A percentile compares a stretch with the other conserved stretches of the same genome.
Conservation (phyloP, 768 basidiomycete genomes). For the Gloeophyllum trabeum region DNA sequence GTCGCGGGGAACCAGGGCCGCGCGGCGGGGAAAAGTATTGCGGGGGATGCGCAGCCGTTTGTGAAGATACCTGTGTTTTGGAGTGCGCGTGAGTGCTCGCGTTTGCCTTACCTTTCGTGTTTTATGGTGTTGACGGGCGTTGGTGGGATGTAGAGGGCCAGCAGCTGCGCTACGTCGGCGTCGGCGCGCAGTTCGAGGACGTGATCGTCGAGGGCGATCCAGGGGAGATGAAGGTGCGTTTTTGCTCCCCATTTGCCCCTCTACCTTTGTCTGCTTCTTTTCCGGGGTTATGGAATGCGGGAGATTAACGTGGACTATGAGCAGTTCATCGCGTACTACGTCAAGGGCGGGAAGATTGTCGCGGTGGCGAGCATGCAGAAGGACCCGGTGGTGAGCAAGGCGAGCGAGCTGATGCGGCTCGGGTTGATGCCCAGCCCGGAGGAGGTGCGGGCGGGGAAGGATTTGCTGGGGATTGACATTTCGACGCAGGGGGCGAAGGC, state of each 20-base stretch:
- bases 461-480: conserved; percentile 20
- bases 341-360: conserved; percentile 47
- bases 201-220: conserved; percentile 68
- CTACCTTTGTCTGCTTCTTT: background rate
- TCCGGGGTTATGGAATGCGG: background rate
- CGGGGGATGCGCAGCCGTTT: conserved; percentile 54
- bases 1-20: conserved; percentile 83
- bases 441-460: conserved; percentile 39
- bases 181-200: conserved; percentile 63
- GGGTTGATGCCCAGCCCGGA: conserved; percentile 71
- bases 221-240: conserved; percentile 61
- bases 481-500: conserved; percentile 4
- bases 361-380: conserved; percentile 75
- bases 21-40: conserved; percentile 70
- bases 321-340: conserved; percentile 76
- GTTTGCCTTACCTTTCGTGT: background rate
- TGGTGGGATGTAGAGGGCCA: conserved; percentile 49
- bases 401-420: conserved; percentile 67
- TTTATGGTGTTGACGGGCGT: conserved; percentile 2
- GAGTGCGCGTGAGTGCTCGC: conserved; percentile 58
- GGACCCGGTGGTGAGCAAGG: conserved; percentile 71
- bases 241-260: background rate
- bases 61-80: conserved; percentile 80
- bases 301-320: background rate
- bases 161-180: conserved; percentile 78